Evolutionary conservation across 768 basidiomycete species (phyloP).

Genomic region (Psilocybe sp.): DNA sequence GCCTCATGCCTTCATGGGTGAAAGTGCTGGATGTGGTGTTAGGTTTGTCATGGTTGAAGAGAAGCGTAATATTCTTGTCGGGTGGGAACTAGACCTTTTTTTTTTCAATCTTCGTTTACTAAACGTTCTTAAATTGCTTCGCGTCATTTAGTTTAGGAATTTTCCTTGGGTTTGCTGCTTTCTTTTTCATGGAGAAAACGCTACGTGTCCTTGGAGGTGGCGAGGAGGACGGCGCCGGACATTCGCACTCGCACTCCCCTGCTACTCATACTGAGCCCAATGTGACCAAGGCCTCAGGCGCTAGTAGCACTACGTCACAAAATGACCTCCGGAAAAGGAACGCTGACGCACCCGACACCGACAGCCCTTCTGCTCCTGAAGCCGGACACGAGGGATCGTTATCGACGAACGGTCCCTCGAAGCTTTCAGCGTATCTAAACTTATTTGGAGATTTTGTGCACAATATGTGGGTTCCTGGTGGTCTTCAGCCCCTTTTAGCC

Average conservation of each 20-base stretch:
- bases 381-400: constrained; percentile 21
- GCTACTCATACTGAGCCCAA: constrained; percentile 26
- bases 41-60: constrained; percentile 86
- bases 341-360: constrained; percentile 24
- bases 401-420: constrained; percentile 57
- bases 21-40: constrained; percentile 68
- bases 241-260: constrained; percentile 46
- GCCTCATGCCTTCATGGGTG: constrained; percentile 90
- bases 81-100: constrained; percentile 42
- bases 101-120: background rate
- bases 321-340: constrained; percentile 53
- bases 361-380: constrained; percentile 8
- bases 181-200: constrained; percentile 93
- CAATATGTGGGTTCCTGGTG: constrained; percentile 64
- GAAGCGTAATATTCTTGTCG: constrained; percentile 87
- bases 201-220: constrained; percentile 75
- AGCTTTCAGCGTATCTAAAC: constrained; percentile 89
- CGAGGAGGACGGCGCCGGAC: constrained; percentile 54
- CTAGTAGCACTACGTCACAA: constrained; percentile 33
- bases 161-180: constrained; percentile 83
- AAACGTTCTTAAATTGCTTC: constrained; percentile 1
- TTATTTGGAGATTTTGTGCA: constrained; percentile 93
- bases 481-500: constrained; percentile 4
- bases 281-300: constrained; percentile 44
- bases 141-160: constrained; percentile 58